Evolutionary conservation across 2,329 filamentous ascomycete species (phyloP).

Genomic region (Calycina herbarum): DNA sequence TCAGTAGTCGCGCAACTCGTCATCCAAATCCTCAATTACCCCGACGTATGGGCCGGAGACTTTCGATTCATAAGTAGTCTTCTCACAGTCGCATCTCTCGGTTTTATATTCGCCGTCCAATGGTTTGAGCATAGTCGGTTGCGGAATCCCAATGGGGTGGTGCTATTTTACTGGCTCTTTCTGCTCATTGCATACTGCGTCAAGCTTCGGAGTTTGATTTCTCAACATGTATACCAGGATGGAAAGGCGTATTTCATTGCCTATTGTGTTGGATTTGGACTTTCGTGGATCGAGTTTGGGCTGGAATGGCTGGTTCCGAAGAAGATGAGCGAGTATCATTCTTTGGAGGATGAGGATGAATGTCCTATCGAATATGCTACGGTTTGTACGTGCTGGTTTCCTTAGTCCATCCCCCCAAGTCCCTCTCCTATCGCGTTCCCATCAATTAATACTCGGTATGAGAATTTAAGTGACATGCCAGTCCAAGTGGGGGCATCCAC

Average conservation of each 20-base stretch:
- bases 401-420: neutral
- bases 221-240: slow-evolving; percentile 56
- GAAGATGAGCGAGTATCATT: slow-evolving; percentile 67
- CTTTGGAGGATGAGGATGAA: slow-evolving; percentile 66
- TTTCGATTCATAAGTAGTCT: slow-evolving; percentile 72
- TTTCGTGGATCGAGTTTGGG: slow-evolving; percentile 61
- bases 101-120: slow-evolving; percentile 65
- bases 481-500: neutral
- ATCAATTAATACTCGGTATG: neutral
- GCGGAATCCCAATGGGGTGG: slow-evolving; percentile 68
- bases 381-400: slow-evolving; percentile 50
- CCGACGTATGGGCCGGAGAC: slow-evolving; percentile 61
- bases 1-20: slow-evolving; percentile 60
- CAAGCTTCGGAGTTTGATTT: slow-evolving; percentile 67
- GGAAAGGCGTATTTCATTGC: slow-evolving; percentile 63
- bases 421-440: neutral
- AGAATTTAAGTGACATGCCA: neutral
- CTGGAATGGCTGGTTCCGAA: slow-evolving; percentile 72
- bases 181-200: slow-evolving; percentile 63
- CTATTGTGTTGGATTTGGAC: slow-evolving; percentile 58
- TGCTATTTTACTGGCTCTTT: slow-evolving; percentile 73
- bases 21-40: slow-evolving; percentile 60
- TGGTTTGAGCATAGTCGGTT: slow-evolving; percentile 70
- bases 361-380: slow-evolving; percentile 83
- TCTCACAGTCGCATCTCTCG: slow-evolving; percentile 58